Evolutionary conservation across 768 basidiomycete genomes (phyloP).

Genomic region (Hericium alpestre): DNA sequence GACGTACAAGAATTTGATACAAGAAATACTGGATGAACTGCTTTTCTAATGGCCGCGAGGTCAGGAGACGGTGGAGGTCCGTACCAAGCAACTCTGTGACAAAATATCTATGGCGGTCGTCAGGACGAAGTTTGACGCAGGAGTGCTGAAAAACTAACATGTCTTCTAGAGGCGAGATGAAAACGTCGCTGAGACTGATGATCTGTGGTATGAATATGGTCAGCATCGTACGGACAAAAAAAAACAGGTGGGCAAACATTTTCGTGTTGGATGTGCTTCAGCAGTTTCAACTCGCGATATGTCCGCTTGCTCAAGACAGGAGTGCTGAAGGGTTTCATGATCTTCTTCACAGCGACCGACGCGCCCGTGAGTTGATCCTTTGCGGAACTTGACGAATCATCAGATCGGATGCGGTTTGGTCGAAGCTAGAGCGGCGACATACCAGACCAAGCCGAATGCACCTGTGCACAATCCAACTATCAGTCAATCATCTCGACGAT

Average conservation of each 20-base stretch:
- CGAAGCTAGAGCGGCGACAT: background rate
- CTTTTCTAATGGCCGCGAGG: conserved; percentile 94
- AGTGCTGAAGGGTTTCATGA: conserved; percentile 99
- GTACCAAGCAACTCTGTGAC: conserved; percentile 98
- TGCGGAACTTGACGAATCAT: conserved; percentile 50
- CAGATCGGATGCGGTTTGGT: background rate
- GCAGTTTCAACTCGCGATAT: conserved; percentile 92
- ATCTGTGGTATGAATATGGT: conserved; percentile 42
- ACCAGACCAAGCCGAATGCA: conserved; percentile 98
- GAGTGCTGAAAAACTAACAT: conserved; percentile 44
- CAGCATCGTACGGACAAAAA: background rate
- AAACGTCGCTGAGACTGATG: conserved; percentile 96
- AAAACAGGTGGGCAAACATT: conserved; percentile 42
- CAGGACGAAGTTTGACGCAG: background rate
- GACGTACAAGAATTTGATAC: conserved; percentile 84
- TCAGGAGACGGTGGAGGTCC: conserved; percentile 93
- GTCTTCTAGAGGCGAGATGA: conserved; percentile 99
- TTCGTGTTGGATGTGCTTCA: conserved; percentile 98
- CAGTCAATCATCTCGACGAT: background rate
- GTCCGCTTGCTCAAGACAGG: conserved; percentile 97
- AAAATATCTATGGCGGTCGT: conserved; percentile 63
- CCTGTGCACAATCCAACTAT: conserved; percentile 31
- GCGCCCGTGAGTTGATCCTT: conserved; percentile 91
- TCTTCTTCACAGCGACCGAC: conserved; percentile 99
- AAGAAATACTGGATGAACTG: conserved; percentile 99